These are phyloP conservation scores for Coemansia sp. DNA, from an alignment of 192 early-diverging fungal species.

Conservation along the genomic window DNA sequence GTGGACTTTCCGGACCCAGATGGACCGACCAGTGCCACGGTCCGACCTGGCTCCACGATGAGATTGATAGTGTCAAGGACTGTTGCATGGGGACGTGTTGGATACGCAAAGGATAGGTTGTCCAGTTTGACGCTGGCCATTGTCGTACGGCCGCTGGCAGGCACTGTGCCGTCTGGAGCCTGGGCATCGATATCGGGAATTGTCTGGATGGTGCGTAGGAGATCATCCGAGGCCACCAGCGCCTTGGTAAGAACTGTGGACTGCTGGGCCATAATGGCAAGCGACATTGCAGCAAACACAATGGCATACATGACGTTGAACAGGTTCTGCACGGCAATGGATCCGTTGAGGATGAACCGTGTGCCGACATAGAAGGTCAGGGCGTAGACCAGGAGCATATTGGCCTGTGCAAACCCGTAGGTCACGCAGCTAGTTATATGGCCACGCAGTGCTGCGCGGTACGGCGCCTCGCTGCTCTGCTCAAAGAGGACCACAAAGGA, in stretches of 20 bases:
- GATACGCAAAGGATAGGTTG: constrained; percentile 62
- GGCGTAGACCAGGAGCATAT: constrained; percentile 73
- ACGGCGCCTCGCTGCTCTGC: constrained; percentile 64
- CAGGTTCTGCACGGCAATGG: constrained; percentile 56
- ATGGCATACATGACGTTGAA: constrained; percentile 75
- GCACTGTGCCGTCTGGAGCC: constrained; percentile 44
- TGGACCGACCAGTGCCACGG: constrained; percentile 83
- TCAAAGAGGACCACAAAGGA: constrained; percentile 68
- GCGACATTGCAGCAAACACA: constrained; percentile 65
- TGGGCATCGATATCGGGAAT: constrained; percentile 59
- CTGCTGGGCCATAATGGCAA: constrained; percentile 68
- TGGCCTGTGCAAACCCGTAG: constrained; percentile 71
- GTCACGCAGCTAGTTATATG: constrained; percentile 68
- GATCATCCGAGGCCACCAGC: constrained; percentile 70
- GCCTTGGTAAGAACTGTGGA: constrained; percentile 78
- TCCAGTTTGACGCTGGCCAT: constrained; percentile 16
- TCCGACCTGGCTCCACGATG: constrained; percentile 60
- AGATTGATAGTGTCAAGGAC: constrained; percentile 64
- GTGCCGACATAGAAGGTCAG: constrained; percentile 75
- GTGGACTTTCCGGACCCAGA: constrained; percentile 87
- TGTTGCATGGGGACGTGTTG: constrained; percentile 60
- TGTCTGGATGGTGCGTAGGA: constrained; percentile 74
- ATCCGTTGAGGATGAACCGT: constrained; percentile 58
- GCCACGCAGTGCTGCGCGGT: constrained; percentile 65
- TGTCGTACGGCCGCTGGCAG: constrained; percentile 21